These are phyloP conservation scores for Scleroderma citrinum DNA, from an alignment of 768 basidiomycete species.

Conservation along the genomic window DNA sequence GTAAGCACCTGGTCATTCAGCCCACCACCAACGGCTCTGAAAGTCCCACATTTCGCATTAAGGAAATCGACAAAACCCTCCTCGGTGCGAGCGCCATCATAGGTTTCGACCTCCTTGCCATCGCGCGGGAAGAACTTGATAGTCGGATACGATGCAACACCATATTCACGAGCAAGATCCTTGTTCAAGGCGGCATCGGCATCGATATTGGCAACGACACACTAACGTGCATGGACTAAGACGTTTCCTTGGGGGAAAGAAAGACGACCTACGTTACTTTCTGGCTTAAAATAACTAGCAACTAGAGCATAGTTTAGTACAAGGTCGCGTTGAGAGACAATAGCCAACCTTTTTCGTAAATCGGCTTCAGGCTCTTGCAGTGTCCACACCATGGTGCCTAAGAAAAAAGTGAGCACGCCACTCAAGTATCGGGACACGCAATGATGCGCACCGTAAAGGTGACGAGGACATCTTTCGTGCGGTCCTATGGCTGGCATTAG, in stretches of 20 bases:
- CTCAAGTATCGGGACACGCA: neutral
- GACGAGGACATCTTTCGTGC: slow-evolving; percentile 77
- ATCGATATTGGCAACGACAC: slow-evolving; percentile 86
- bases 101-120: slow-evolving; percentile 56
- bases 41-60: slow-evolving; percentile 82
- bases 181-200: slow-evolving; percentile 81
- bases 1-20: slow-evolving; percentile 55
- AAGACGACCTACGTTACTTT: slow-evolving; percentile 53
- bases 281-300: slow-evolving; percentile 70
- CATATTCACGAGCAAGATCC: slow-evolving; percentile 64
- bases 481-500: slow-evolving; percentile 37
- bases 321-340: neutral
- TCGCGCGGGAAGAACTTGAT: slow-evolving; percentile 90
- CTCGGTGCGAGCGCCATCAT: slow-evolving; percentile 68
- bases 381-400: slow-evolving; percentile 87
- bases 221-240: slow-evolving; percentile 38
- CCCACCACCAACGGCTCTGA: slow-evolving; percentile 76
- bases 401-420: neutral
- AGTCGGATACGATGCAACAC: slow-evolving; percentile 80
- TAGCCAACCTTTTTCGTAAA: slow-evolving; percentile 65
- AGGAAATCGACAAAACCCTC: slow-evolving; percentile 72
- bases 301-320: slow-evolving; percentile 37
- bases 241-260: neutral
- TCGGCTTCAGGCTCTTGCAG: slow-evolving; percentile 88
- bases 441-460: slow-evolving; percentile 58